A percentile compares a stretch with the other conserved stretches of the same genome.
These are phyloP conservation scores for Mediolabrus comicus DNA, from an alignment of 108 stramenopile genomes.

Conservation along the genomic window DNA sequence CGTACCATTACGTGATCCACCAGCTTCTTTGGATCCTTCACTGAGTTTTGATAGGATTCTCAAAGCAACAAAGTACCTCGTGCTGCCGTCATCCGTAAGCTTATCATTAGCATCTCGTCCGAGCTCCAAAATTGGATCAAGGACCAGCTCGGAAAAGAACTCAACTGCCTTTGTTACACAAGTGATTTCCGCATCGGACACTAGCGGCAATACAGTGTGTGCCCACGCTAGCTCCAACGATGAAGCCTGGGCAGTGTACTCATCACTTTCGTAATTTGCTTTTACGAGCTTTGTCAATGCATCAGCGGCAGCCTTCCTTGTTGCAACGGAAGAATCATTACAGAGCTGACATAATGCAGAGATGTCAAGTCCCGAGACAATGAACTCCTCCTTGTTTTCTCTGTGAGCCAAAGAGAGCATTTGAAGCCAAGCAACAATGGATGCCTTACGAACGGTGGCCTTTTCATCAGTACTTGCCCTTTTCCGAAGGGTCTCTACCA, in stretches of 20 bases:
- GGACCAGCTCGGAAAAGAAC: slow-evolving; percentile 51
- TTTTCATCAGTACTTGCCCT: slow-evolving; percentile 67
- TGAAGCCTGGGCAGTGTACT: slow-evolving; percentile 29
- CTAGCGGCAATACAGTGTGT: slow-evolving; percentile 69
- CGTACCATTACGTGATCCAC: slow-evolving; percentile 48
- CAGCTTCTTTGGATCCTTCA: slow-evolving; percentile 47
- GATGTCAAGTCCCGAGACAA: slow-evolving; percentile 54
- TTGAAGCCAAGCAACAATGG: slow-evolving; percentile 60
- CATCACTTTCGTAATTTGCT: slow-evolving; percentile 24
- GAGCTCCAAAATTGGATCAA: slow-evolving; percentile 61
- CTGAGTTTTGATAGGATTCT: slow-evolving; percentile 63
- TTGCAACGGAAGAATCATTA: slow-evolving; percentile 65
- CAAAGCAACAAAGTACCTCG: slow-evolving; percentile 51
- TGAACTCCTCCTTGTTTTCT: slow-evolving; percentile 24
- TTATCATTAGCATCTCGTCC: slow-evolving; percentile 2
- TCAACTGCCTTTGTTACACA: slow-evolving; percentile 64
- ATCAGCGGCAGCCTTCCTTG: slow-evolving; percentile 74
- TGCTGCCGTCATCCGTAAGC: slow-evolving; percentile 10
- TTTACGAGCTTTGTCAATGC: slow-evolving; percentile 62
- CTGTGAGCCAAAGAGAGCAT: slow-evolving; percentile 42
- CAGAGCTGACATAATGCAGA: slow-evolving; percentile 60
- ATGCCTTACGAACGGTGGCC: slow-evolving; percentile 67
- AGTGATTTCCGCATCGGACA: slow-evolving; percentile 64
- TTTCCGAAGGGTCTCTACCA: slow-evolving; percentile 50
- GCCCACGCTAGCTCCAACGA: slow-evolving; percentile 67